A percentile compares a stretch with the other conserved stretches of the same genome.
Evolutionary conservation across 768 basidiomycete species (phyloP).

Genomic region (Trametes elegans): DNA sequence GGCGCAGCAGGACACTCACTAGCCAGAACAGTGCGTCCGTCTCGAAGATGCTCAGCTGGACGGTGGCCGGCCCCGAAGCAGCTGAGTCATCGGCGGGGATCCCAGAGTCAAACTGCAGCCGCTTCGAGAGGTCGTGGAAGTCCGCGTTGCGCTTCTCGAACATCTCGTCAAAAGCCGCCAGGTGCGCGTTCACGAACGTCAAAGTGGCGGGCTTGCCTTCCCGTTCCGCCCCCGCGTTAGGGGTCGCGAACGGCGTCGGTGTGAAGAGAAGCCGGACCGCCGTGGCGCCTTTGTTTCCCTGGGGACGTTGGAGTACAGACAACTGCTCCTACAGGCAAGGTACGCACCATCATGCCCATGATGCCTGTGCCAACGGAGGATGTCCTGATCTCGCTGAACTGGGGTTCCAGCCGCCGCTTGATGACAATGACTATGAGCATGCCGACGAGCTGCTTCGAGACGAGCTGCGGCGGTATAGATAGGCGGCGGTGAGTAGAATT

Average conservation of each 20-base stretch:
- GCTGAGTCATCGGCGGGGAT: slow-evolving; percentile 16
- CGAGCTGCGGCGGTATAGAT: slow-evolving; percentile 43
- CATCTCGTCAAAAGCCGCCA: slow-evolving; percentile 84
- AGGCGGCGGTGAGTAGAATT: neutral
- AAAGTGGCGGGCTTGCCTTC: slow-evolving; percentile 42
- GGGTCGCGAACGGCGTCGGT: slow-evolving; percentile 35
- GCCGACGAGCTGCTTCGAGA: slow-evolving; percentile 79
- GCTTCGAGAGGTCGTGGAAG: slow-evolving; percentile 64
- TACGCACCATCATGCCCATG: slow-evolving; percentile 73
- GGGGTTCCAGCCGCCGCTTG: slow-evolving; percentile 46
- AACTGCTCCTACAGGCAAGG: neutral
- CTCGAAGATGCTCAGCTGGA: slow-evolving; percentile 46
- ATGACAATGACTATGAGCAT: slow-evolving; percentile 73
- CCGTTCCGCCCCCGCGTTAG: slow-evolving; percentile 16
- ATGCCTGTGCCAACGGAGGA: slow-evolving; percentile 67
- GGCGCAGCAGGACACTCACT: slow-evolving; percentile 38
- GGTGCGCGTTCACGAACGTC: slow-evolving; percentile 79
- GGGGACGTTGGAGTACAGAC: neutral
- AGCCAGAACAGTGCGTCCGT: slow-evolving; percentile 78
- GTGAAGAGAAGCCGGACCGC: slow-evolving; percentile 62
- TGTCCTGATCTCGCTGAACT: slow-evolving; percentile 53
- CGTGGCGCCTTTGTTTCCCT: slow-evolving; percentile 86
- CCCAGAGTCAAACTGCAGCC: slow-evolving; percentile 49
- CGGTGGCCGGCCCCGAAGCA: slow-evolving; percentile 1
- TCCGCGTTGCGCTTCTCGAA: slow-evolving; percentile 70